Percentiles rank a stretch among this genome's conserved stretches.
Evolutionary conservation across 257 asterid genomes (phyloP).

Genomic region (Nicotiana otophora): DNA sequence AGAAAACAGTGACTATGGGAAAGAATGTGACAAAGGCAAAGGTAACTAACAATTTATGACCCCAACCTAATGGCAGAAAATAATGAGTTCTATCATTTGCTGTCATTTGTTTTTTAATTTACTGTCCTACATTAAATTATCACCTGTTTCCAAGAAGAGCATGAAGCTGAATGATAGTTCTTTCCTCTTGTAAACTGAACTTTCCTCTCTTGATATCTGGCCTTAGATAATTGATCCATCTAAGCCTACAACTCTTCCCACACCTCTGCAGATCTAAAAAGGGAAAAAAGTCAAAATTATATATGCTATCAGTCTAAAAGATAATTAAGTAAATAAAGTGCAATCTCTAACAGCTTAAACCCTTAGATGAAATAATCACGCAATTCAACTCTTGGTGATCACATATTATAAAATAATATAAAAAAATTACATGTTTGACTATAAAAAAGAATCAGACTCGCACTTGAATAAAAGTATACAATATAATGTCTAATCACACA

Average conservation of each 20-base stretch:
- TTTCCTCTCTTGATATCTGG: slow-evolving; percentile 28
- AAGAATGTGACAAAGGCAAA: background rate
- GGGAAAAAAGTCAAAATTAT: background rate
- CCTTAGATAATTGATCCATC: slow-evolving; percentile 28
- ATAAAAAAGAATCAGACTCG: too few species aligned
- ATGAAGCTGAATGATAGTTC: slow-evolving; percentile 31
- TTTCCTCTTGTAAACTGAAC: slow-evolving; percentile 25
- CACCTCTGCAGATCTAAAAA: slow-evolving; percentile 18
- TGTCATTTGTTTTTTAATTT: background rate
- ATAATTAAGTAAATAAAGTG: too few species aligned
- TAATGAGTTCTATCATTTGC: background rate
- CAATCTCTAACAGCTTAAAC: too few species aligned
- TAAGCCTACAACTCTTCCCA: slow-evolving; percentile 30
- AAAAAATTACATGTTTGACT: too few species aligned
- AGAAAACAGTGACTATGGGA: background rate
- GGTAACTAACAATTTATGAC: background rate
- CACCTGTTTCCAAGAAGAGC: slow-evolving; percentile 36
- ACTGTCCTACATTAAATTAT: background rate
- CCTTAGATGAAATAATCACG: too few species aligned
- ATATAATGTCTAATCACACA: too few species aligned
- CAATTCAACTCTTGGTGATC: too few species aligned
- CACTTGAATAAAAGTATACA: too few species aligned
- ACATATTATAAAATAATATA: too few species aligned
- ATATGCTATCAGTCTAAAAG: background rate
- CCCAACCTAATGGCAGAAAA: too few species aligned